Evolutionary conservation across 2,329 filamentous ascomycete species (phyloP), one percentile per base, ranked within the genome.

Genomic region (Pseudogymnoascus destructans): DNA sequence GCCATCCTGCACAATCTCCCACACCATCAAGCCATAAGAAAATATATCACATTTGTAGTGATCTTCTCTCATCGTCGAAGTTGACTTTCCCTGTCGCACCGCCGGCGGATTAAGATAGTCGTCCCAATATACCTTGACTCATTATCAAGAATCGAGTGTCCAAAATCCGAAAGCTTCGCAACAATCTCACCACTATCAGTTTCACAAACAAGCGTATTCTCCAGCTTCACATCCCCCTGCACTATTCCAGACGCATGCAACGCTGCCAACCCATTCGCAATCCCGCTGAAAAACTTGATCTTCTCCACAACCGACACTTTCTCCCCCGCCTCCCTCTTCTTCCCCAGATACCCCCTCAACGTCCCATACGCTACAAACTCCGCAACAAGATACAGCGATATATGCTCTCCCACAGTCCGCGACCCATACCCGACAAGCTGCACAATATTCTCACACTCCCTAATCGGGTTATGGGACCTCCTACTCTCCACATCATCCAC

Each of bases 101-200:
- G 11, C 54, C n/a, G 54, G 30, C 21, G 54, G 17, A 15, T 56
- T 56, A 56, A 38, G 5, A 56, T 38, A 3, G 15, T 25, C 5
- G 54, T 56, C 21, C 54, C 54, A 10, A 56, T 21, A 56, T 56
- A 56, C n/a, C 54, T 56, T 15, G 54, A 38, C 10, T 36, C 54
- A 15, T 56, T 30, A 2, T 35, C 30, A 3, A 56, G 17, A 25
- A 56, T 56, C 4, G 54, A 21, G 15, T 56, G 54, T 38, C 54
- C 54, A 23, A 56, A 56, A 38, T 56, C 54, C 9, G 54, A 56
- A 33, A 56, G 54, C 21, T 56, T 56, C 54, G 54, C 27, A 5
- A 56, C 27, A 13, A 38, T 25, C 27, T 38, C 54, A 7, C 54
- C 54, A 19, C 6, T 13, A n/a, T 56, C 13, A 21, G 30, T 38